Evolutionary conservation across 2,329 filamentous ascomycete genomes (phyloP).

Genomic region (Diplodia mutila): DNA sequence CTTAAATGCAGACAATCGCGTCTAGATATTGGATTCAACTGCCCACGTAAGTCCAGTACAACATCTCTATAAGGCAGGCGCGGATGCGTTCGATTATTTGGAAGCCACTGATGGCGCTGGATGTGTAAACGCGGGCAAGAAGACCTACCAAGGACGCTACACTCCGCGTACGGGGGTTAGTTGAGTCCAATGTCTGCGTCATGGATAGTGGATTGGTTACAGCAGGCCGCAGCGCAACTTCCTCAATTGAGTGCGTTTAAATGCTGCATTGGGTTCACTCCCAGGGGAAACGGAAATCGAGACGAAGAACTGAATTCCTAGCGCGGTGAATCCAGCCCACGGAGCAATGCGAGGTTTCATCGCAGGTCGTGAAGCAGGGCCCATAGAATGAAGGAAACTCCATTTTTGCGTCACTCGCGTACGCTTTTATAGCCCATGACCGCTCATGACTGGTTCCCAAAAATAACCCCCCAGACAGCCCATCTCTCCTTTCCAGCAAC

Average conservation of each 20-base stretch:
- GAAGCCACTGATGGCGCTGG: too few species aligned
- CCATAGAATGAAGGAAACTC: constrained; percentile 20
- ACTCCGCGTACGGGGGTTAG: too few species aligned
- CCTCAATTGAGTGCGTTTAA: not conserved
- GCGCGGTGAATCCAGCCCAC: not conserved
- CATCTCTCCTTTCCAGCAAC: constrained; percentile 17
- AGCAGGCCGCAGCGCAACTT: not conserved
- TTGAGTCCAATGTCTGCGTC: too few species aligned
- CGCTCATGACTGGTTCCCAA: constrained; percentile 26
- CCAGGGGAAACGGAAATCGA: not conserved
- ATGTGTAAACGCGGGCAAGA: too few species aligned
- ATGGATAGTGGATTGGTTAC: not conserved
- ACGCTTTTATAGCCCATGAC: constrained; percentile 24
- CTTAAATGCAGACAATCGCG: too few species aligned
- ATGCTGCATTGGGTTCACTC: not conserved
- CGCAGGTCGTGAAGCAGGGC: constrained; percentile 22
- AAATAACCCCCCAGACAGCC: constrained; percentile 17
- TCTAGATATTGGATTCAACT: too few species aligned
- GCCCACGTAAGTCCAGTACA: too few species aligned
- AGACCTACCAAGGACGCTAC: too few species aligned
- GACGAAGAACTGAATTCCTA: constrained; percentile 18
- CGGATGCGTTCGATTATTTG: too few species aligned
- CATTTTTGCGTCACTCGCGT: constrained; percentile 23
- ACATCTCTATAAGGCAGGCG: too few species aligned
- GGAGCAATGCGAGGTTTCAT: constrained; percentile 6